phyloP scores from a whole-genome alignment of 176 grass and related monocot species.

The Avena sativa region DNA sequence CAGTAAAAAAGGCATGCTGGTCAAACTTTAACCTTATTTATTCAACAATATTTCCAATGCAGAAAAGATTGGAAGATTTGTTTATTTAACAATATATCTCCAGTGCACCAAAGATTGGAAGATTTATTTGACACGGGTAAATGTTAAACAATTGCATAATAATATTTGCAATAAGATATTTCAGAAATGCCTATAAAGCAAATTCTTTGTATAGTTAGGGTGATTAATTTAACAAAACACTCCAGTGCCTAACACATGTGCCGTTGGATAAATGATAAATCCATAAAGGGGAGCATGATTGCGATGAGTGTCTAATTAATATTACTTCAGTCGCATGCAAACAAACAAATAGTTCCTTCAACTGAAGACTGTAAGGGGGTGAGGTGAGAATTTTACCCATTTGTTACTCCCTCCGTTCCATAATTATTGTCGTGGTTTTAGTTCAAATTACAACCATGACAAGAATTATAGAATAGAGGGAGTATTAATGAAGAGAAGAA shows the following conservation, averaged over 20 bases:
- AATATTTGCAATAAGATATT: neutral
- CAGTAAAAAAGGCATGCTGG: neutral
- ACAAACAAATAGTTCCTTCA: neutral
- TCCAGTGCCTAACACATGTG: neutral
- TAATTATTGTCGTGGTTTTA: too few species aligned
- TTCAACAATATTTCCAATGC: slow-evolving; percentile 9
- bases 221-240: neutral
- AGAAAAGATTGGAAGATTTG: neutral
- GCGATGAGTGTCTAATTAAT: slow-evolving; percentile 5
- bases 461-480: too few species aligned
- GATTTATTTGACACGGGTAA: slow-evolving; percentile 1
- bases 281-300: neutral
- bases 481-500: too few species aligned
- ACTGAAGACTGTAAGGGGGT: too few species aligned
- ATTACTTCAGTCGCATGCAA: neutral
- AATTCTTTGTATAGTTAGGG: neutral
- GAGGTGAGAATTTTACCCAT: too few species aligned
- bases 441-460: too few species aligned
- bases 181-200: slow-evolving; percentile 24
- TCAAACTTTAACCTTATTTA: slow-evolving; percentile 21
- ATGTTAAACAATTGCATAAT: neutral
- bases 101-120: neutral
- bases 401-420: too few species aligned
- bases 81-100: slow-evolving; percentile 28
- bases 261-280: slow-evolving; percentile 6